Evolutionary conservation across 768 basidiomycete genomes (phyloP), one percentile per base, ranked within the genome.

Genomic region (Tricholoma matsutake): DNA sequence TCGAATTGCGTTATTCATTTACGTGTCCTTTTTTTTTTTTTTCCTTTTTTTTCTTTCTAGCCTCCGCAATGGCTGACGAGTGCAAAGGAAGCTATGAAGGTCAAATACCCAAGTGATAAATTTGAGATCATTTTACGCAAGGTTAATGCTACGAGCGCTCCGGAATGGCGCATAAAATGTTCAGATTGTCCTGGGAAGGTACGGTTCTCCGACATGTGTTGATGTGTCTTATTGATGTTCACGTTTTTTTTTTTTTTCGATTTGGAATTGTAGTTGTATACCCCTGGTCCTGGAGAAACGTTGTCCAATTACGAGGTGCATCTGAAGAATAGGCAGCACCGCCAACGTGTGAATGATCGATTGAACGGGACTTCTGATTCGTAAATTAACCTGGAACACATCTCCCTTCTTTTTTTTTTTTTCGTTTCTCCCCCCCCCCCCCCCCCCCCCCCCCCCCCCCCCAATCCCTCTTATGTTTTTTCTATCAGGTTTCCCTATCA

Each of bases 171-270:
- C 16, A 83, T 96, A 69, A 94, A 90, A 73, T 97, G 94, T 72
- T 69, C 86, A 64, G 94, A 97, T 72, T 96, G 94, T 74, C 94
- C 94, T 65, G 94, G 94, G 68, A 96, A 95, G 83, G 94, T 93
- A 62, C 28, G 80, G 69, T 16, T 25, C 6, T 16, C 11, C 3
- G 22, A 25, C 22, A 25, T 25, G 25, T 18, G 14, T 25, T n/a
- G n/a, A n/a, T n/a, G n/a, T 10, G 9, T 18, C n/a, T 4, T 22
- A 52, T 14, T 22, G 54, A 43, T 37, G 54, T 22, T 35, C 18
- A 35, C 39, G n/a, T 13, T 22, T 25, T 25, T 25, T 25, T 25
- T 25, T 25, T 25, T 25, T 25, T 47, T 43, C 54, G 54, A 14
- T 54, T 37, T 35, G 22, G 29, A 28, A 31, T 35, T 25, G 45